These are phyloP conservation scores for Cytospora schulzeri DNA, from an alignment of 2,329 filamentous ascomycete species.

Conservation along the genomic window DNA sequence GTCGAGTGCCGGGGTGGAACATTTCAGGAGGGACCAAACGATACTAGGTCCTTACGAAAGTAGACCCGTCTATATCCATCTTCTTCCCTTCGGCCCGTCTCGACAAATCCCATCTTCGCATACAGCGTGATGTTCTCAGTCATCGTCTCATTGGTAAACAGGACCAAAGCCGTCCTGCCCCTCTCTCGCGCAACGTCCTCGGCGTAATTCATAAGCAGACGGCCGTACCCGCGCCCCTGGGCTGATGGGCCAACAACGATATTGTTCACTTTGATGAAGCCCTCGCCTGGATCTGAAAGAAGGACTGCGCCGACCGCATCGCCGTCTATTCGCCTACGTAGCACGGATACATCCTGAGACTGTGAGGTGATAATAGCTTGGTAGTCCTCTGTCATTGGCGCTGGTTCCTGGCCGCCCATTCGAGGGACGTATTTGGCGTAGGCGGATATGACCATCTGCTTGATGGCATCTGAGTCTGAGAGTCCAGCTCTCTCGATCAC, in stretches of 20 bases:
- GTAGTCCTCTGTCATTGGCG: slow-evolving; percentile 42
- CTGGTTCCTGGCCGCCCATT: slow-evolving; percentile 40
- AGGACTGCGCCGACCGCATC: slow-evolving; percentile 37
- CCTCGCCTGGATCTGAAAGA: slow-evolving; percentile 19
- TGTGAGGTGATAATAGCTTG: slow-evolving; percentile 30
- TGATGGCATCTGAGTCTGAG: slow-evolving; percentile 36
- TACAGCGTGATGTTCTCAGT: slow-evolving; percentile 31
- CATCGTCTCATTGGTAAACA: slow-evolving; percentile 33
- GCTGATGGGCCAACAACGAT: slow-evolving; percentile 30
- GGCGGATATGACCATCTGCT: slow-evolving; percentile 36
- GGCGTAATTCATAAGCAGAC: slow-evolving; percentile 31
- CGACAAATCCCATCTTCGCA: slow-evolving; percentile 35
- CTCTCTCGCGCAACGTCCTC: slow-evolving; percentile 24
- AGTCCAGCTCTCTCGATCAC: neutral
- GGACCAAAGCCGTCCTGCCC: slow-evolving; percentile 23
- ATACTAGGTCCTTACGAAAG: slow-evolving; percentile 34
- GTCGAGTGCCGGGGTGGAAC: neutral
- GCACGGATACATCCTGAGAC: slow-evolving; percentile 33
- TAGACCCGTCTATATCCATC: slow-evolving; percentile 41
- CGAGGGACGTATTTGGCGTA: slow-evolving; percentile 40
- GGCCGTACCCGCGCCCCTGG: slow-evolving; percentile 31
- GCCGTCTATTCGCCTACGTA: slow-evolving; percentile 22
- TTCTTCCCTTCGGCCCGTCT: slow-evolving; percentile 36
- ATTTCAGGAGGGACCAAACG: neutral
- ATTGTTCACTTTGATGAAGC: slow-evolving; percentile 30